A percentile compares a stretch with the other conserved stretches of the same genome.
phyloP scores from a whole-genome alignment of 306 rosid species.

The Cucurbita moschata region DNA sequence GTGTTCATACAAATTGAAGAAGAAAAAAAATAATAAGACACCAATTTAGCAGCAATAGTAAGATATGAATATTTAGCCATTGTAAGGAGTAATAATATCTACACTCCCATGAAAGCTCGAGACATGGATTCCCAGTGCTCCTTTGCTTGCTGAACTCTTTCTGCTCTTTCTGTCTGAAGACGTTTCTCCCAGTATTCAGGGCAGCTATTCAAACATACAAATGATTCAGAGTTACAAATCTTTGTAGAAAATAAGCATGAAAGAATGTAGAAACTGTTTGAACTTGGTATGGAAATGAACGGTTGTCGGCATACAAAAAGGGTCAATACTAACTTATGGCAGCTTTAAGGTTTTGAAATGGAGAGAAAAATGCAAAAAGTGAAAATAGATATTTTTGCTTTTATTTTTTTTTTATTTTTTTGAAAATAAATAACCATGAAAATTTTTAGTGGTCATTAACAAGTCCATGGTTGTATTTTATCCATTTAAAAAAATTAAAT shows the following conservation, averaged over 20 bases:
- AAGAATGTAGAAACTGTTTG: background rate
- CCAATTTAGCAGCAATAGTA: background rate
- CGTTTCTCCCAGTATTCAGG: conserved; percentile 60
- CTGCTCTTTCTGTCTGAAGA: conserved; percentile 46
- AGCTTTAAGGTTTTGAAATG: too few species aligned
- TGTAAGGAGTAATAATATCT: background rate
- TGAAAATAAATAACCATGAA: too few species aligned
- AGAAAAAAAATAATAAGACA: background rate
- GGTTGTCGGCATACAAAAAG: too few species aligned
- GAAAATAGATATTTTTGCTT: too few species aligned
- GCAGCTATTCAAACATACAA: conserved; percentile 32
- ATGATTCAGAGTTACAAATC: background rate
- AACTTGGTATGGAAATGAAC: too few species aligned
- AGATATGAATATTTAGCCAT: background rate
- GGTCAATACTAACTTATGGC: too few species aligned
- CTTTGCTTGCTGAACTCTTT: conserved; percentile 66
- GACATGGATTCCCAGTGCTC: conserved; percentile 71
- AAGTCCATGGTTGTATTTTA: too few species aligned
- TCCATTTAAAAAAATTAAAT: too few species aligned
- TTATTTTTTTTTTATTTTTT: too few species aligned
- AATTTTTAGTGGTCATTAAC: too few species aligned
- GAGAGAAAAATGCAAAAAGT: too few species aligned
- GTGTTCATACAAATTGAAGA: background rate
- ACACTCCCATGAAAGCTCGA: conserved; percentile 35
- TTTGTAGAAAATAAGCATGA: background rate